Evolutionary conservation across 176 grass and related monocot genomes (phyloP).

Genomic region (Ensete ventricosum): DNA sequence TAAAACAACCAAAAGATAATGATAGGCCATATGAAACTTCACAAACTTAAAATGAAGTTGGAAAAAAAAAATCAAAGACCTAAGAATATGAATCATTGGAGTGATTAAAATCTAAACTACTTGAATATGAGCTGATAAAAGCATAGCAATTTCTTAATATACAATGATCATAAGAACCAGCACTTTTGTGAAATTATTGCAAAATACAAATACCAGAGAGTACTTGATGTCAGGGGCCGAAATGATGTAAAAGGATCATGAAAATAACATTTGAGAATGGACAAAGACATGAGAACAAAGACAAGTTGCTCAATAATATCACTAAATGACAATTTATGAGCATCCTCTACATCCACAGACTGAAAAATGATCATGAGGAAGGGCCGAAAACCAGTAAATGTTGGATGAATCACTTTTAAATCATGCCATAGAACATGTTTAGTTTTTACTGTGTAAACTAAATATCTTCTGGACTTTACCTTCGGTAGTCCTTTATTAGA

Average conservation of each 20-base stretch:
- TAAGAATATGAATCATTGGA: not conserved
- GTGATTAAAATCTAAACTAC: not conserved
- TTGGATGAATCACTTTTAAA: too few species aligned
- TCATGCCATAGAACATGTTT: too few species aligned
- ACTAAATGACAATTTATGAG: not conserved
- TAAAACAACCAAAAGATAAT: not conserved
- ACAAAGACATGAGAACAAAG: not conserved
- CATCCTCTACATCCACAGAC: not conserved
- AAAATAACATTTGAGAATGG: not conserved
- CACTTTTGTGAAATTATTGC: not conserved
- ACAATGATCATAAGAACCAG: too few species aligned
- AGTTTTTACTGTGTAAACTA: too few species aligned
- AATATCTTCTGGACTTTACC: not conserved
- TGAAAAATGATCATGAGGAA: too few species aligned
- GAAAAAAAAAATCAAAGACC: not conserved
- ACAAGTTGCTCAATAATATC: not conserved
- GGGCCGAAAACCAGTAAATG: too few species aligned
- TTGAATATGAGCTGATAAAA: not conserved
- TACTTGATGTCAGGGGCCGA: not conserved
- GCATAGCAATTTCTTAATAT: not conserved
- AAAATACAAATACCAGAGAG: not conserved
- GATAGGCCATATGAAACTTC: not conserved
- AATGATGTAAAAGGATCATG: not conserved
- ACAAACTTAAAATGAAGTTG: not conserved
- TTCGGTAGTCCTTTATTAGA: not conserved